Base-by-base conservation (phyloP, 768 basidiomycete genomes). In the Tephrocybe rancida region DNA sequence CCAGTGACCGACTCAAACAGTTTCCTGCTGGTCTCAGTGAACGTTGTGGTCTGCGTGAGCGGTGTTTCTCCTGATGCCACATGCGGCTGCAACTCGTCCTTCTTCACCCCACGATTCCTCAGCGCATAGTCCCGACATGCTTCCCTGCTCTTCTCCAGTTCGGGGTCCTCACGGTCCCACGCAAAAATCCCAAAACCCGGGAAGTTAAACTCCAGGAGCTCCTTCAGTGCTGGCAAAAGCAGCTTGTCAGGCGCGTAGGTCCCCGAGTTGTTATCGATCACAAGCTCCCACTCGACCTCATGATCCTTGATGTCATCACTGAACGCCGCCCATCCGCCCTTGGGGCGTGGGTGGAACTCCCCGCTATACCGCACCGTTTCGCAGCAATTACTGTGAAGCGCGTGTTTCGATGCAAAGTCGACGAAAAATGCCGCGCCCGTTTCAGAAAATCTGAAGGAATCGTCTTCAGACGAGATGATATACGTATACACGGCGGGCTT, bases 401-500 rank as follows among this genome's bases (percentile, higher is more conserved):
- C 92, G 64, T 94, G 92, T 70, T 95, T 94, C 24, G 87, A 88
- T 38, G 86, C 87, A 64, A 92, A 87, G 69, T 92, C 88, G 56
- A 92, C 88, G 61, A 91, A 90, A 71, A 93, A 93, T 29, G 88
- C 86, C 10, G 90, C 89, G 14, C 90, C 90, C 3, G 91, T 94
- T 67, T 92, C 91, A 24, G 89, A 91, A 70, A 93, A 92, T 19
- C 91, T 81, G 58, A 92, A 77, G 8, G 88, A 80, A 56, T 90
- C 83, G 69, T 90, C 90, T 49, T 87, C 84, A 5, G 81, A 72
- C 3, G 86, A 81, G 64, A 95, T 85, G 66, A 93, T 79, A 71
- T 93, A 95, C 34, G 92, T 93, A 72, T 93, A 94, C 21, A 92
- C 83, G 0, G 87, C 86, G 39, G 89, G 89, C 64, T 90, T 90